These are phyloP conservation scores for Suaeda aralocaspica DNA, from an alignment of 148 eudicot genomes.

Conservation along the genomic window DNA sequence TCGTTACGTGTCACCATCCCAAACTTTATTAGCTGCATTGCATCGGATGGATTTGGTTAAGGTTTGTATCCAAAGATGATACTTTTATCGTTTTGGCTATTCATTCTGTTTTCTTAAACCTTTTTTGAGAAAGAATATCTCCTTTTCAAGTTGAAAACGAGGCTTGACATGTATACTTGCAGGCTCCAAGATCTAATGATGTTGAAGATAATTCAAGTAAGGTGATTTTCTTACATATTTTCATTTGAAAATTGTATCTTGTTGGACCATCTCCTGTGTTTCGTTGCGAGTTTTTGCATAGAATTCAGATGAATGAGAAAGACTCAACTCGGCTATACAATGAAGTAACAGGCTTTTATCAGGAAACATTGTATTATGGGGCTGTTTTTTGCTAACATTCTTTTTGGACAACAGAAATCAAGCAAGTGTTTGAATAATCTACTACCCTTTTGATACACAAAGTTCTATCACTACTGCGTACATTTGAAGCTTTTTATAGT, in stretches of 20 bases:
- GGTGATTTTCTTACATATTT: too few species aligned
- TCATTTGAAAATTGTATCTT: too few species aligned
- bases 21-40: too few species aligned
- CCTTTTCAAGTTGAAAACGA: background rate
- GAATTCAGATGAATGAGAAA: conserved; percentile 45
- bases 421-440: too few species aligned
- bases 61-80: conserved; percentile 72
- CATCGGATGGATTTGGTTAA: too few species aligned
- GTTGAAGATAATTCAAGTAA: conserved; percentile 24
- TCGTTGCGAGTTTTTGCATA: background rate
- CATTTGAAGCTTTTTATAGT: too few species aligned
- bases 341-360: conserved; percentile 61
- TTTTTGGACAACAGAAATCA: too few species aligned
- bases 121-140: background rate
- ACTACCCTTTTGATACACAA: too few species aligned
- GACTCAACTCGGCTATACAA: conserved; percentile 53
- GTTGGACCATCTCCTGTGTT: background rate
- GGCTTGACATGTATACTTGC: conserved; percentile 12
- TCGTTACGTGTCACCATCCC: too few species aligned
- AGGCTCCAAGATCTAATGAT: conserved; percentile 28
- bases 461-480: too few species aligned
- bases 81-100: conserved; percentile 48
- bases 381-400: background rate
- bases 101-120: background rate
- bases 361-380: conserved; percentile 79